Evolutionary conservation across 2,329 filamentous ascomycete species (phyloP).

Genomic region (Metarhizium rileyi): DNA sequence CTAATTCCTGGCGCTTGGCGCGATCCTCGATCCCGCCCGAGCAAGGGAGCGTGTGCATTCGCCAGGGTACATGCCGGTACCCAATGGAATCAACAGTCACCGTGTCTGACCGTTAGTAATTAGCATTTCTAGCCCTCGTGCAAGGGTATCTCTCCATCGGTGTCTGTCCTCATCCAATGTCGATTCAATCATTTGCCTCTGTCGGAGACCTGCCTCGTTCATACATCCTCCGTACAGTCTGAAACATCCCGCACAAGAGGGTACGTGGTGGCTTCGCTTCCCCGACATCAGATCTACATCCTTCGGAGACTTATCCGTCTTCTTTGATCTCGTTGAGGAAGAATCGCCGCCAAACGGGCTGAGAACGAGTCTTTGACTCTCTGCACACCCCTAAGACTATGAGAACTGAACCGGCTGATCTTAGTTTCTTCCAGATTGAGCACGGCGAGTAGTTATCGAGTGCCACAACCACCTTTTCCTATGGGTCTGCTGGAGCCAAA

Average conservation of each 20-base stretch:
- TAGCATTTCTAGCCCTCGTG: background rate
- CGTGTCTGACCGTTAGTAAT: constrained; percentile 2
- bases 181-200: background rate
- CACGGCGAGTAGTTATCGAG: constrained; percentile 1
- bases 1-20: constrained; percentile 9
- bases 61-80: constrained; percentile 2
- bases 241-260: background rate
- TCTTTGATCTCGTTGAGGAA: background rate
- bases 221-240: background rate
- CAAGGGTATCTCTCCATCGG: background rate
- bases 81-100: background rate
- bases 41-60: constrained; percentile 4
- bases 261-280: background rate
- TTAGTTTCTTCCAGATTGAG: constrained; percentile 5
- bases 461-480: constrained; percentile 9
- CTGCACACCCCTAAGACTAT: too few relatives aligned
- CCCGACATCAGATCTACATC: background rate
- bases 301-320: background rate
- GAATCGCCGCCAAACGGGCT: background rate
- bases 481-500: constrained; percentile 10
- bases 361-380: background rate
- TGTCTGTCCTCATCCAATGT: background rate
- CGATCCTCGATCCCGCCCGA: constrained; percentile 9
- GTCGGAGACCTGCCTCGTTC: background rate
- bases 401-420: constrained; percentile 4